phyloP scores from a whole-genome alignment of 768 basidiomycete genomes.

The Rhodotorula babjevae region DNA sequence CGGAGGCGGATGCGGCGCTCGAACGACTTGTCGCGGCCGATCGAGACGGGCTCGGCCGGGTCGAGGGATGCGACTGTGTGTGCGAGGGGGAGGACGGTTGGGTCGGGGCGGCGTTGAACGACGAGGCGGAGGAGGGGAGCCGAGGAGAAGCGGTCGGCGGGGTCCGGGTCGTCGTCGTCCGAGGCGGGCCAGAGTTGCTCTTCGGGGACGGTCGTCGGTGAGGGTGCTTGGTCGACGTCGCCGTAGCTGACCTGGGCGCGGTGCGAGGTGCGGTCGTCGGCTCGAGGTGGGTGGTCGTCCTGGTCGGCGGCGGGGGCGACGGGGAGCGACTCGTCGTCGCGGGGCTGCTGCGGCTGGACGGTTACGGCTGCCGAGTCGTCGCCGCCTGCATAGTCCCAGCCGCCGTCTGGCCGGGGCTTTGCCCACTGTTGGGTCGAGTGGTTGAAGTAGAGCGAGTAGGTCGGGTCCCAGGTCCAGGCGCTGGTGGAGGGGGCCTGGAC shows the following conservation, averaged over 20 bases:
- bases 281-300: not conserved
- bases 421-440: constrained; percentile 7
- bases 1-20: constrained; percentile 65
- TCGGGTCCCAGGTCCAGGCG: constrained; percentile 15
- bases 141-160: constrained; percentile 3
- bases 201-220: constrained; percentile 1
- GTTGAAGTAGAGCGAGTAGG: constrained; percentile 29
- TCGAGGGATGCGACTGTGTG: constrained; percentile 58
- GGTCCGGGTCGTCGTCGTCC: not conserved
- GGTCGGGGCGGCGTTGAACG: constrained; percentile 5
- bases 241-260: not conserved
- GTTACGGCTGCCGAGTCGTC: not conserved
- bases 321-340: not conserved
- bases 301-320: not conserved
- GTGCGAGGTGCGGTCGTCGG: not conserved
- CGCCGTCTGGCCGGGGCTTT: constrained; percentile 13
- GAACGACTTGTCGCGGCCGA: constrained; percentile 64
- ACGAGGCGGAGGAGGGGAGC: constrained; percentile 36
- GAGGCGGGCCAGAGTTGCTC: constrained; percentile 34
- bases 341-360: not conserved
- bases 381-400: constrained; percentile 22
- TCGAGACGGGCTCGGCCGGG: constrained; percentile 58
- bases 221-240: not conserved
- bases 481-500: constrained; percentile 14
- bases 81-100: constrained; percentile 8